These are phyloP conservation scores for Pleurotus pulmonarius DNA, from an alignment of 768 basidiomycete species.

Conservation along the genomic window DNA sequence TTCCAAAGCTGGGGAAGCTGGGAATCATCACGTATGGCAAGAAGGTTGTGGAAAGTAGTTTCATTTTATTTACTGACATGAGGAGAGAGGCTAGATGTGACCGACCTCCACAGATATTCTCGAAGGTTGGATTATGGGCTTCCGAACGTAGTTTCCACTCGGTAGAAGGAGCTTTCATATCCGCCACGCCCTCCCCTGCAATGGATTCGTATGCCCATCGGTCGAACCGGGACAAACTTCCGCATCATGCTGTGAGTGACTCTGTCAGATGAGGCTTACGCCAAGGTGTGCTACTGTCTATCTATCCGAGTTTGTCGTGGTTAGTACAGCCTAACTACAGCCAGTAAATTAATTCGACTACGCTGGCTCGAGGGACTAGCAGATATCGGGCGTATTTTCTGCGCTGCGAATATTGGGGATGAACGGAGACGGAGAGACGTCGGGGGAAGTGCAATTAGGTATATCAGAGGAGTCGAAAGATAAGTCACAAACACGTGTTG, in stretches of 20 bases:
- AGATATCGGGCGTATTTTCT: neutral
- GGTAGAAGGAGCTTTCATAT: slow-evolving; percentile 4
- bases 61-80: neutral
- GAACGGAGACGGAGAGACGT: neutral
- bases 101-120: slow-evolving; percentile 6
- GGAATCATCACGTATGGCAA: slow-evolving; percentile 6
- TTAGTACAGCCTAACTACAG: neutral
- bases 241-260: slow-evolving; percentile 6
- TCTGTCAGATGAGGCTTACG: slow-evolving; percentile 2
- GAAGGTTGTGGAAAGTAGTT: neutral
- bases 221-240: slow-evolving; percentile 9
- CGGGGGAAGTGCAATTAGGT: neutral
- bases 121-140: slow-evolving; percentile 2
- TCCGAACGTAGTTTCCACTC: slow-evolving; percentile 6
- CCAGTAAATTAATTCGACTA: neutral
- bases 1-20: slow-evolving; percentile 1
- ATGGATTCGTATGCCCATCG: slow-evolving; percentile 8
- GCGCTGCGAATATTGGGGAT: neutral
- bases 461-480: neutral
- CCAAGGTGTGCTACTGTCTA: slow-evolving; percentile 1
- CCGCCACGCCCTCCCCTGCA: slow-evolving; percentile 8
- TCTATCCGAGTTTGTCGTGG: slow-evolving; percentile 8
- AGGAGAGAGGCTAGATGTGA: neutral
- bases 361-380: neutral
- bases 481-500: slow-evolving; percentile 5